These are phyloP conservation scores for Chaetothyriales sp. DNA, from an alignment of 2,329 filamentous ascomycete genomes.

Conservation along the genomic window DNA sequence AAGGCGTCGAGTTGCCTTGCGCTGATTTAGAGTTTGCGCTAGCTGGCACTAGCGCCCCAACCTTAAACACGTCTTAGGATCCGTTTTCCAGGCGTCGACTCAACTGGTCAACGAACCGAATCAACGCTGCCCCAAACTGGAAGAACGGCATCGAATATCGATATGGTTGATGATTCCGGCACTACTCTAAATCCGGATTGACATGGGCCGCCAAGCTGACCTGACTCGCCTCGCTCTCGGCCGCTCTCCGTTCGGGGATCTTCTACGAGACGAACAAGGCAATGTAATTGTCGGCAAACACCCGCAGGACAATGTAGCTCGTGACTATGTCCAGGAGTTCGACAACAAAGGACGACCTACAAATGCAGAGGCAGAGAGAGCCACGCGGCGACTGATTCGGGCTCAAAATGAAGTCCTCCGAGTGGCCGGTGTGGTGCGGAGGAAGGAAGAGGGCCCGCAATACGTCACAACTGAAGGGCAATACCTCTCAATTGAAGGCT, in stretches of 20 bases:
- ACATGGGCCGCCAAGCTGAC: not conserved
- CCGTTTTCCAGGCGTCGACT: not conserved
- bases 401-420: constrained; percentile 37
- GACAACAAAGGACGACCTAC: constrained; percentile 33
- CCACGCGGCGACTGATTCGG: constrained; percentile 27
- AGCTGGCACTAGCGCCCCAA: not conserved
- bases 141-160: not conserved
- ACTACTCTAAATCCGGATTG: not conserved
- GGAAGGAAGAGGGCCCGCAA: constrained; percentile 23
- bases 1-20: not conserved
- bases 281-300: constrained; percentile 14
- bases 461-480: no score
- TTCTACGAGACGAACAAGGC: constrained; percentile 14
- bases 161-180: not conserved
- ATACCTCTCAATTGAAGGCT: constrained; percentile 7
- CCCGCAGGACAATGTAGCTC: constrained; percentile 21
- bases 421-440: constrained; percentile 34
- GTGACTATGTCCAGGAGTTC: constrained; percentile 33
- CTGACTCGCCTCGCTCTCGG: constrained; percentile 3
- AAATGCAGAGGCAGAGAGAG: constrained; percentile 27
- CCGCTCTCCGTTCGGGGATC: constrained; percentile 14
- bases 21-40: not conserved
- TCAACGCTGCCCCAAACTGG: not conserved
- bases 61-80: not conserved
- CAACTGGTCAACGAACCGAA: not conserved